Base-by-base conservation (phyloP, 192 early-diverging fungal genomes). In the Coemansia sp. region DNA sequence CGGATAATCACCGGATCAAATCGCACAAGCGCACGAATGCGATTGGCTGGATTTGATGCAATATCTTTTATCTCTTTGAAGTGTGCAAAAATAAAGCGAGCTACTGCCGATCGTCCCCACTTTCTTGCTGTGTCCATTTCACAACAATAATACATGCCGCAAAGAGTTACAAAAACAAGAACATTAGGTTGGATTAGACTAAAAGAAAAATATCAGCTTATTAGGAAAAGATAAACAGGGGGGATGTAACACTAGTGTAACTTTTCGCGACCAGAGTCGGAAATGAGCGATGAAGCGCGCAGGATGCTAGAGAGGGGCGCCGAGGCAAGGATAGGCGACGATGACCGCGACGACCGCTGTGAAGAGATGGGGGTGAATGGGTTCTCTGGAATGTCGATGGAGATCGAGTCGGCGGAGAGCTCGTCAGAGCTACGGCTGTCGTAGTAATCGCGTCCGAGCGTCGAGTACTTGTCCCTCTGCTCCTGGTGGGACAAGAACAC, bases 401-500 rank as follows among this genome's bases (percentile, higher is more conserved):
- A 68, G 20, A 80, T 68, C 10, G 77, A 69, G 58, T 77, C 75
- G 23, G 48, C 59, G n/a, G 64, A 66, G 25, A 70, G 52, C 60
- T 65, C 77, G 0, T 72, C 70, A 46, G 70, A 79, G 59, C 66
- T 68, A 2, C 70, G 34, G 59, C 62, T 68, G 55, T 79, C 76
- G 34, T 70, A 67, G 37, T 79, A 70, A 37, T 74, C 81, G 35
- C 72, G 70, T 29, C 76, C 76, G 33, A 83, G 67, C 67, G 72
- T 78, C 65, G 71, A 75, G 60, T 84, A 78, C 57, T 79, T 78
- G 70, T 84, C 79, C 40, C 73, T 60, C 65, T 78, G 83, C 60
- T 86, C 87, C 57, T 84, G 87, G 63, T 91, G 86, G 40, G 87
- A 82, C 60, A 90, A 69, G 65, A 88, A 92, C 37, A 95, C 77